Evolutionary conservation across 31 red algal genomes (phyloP), one percentile per base, ranked within the genome.

Genomic region (Asparagopsis taxiformis): DNA sequence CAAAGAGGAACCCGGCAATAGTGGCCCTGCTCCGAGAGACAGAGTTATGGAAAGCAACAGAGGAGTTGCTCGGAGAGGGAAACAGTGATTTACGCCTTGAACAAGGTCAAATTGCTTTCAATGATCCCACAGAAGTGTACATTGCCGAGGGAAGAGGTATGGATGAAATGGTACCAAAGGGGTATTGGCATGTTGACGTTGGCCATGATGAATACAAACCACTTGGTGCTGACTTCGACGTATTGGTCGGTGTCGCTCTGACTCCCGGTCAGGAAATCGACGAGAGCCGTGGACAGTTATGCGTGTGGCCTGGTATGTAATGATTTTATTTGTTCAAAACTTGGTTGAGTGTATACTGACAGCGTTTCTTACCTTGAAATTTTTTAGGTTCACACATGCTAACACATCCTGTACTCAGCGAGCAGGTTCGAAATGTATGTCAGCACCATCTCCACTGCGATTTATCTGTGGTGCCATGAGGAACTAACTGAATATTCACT

Each of bases 261-360:
- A 24, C 63, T 20, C 33, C 37, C 3, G 63, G 63, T n/a, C 63
- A 67, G 35, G 16, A 67, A 43, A 0, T 67, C 19, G 63, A 67
- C 44, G 63, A 67, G 21, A 67, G 28, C 19, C 3, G 63, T 7
- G 63, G 63, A 15, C 63, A 67, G 37, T 67, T 67, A 17, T 43
- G 2, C 28, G 34, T 67, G 21, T 67, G 63, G 63, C 31, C 33
- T 23, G 63, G 63, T 67, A 67, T 44, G 63, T 24, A 19, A n/a
- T n/a, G n/a, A n/a, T n/a, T n/a, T n/a, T n/a, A n/a, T n/a, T n/a
- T n/a, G n/a, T n/a, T n/a, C n/a, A n/a, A n/a, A n/a, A n/a, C n/a
- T n/a, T n/a, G n/a, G n/a, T n/a, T n/a, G n/a, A n/a, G n/a, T n/a
- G n/a, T n/a, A n/a, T n/a, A n/a, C n/a, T n/a, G n/a, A n/a, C n/a